Base-by-base conservation (phyloP, 139 green algal species). In the Coelastrella sp. region DNA sequence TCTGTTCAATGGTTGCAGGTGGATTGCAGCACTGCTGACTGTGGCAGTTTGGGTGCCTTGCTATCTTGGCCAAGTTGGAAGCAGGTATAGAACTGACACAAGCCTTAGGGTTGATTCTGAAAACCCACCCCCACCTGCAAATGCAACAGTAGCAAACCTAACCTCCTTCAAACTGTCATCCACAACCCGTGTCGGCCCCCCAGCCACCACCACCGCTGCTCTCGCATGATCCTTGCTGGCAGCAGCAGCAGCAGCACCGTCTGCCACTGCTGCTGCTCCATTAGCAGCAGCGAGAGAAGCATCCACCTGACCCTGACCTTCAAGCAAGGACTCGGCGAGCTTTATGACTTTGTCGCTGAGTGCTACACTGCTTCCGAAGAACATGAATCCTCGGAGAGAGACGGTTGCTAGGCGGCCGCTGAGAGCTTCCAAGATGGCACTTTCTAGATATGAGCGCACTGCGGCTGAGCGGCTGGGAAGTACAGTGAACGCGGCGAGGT, bases 301-400 rank as follows among this genome's bases (percentile, higher is more conserved):
- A 59, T 80, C n/a, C 22, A 19, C 22, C 22, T 58, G 22, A 58
- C 16, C 5, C 14, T 76, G 68, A 23, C 68, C 68, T 47, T 22
- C 17, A 8, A 76, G 16, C 3, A 76, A 17, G 17, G 68, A 76
- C 60, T 88, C 83, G 23, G 88, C 79, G 4, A 88, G 22, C 80
- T 74, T 57, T 16, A 81, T 78, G 10, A 83, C 94, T 76, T 94
- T 90, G 57, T 94, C 90, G 5, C 88, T 90, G 64, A 98, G 92
- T 0, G 92, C 90, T 11, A 96, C 94, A 23, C 85, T 94, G 78
- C 58, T 92, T 13, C 96, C 97, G 83, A 98, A 98, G 93, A 98
- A 98, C 14, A 98, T 91, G 92, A 96, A 98, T 56, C 97, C 97
- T 5, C 82, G 87, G n/a, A 98, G 90, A 3, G 90, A 77, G 22